Conservation (phyloP, 2,329 filamentous ascomycete species). For the Phaeosphaeriaceae sp. region DNA sequence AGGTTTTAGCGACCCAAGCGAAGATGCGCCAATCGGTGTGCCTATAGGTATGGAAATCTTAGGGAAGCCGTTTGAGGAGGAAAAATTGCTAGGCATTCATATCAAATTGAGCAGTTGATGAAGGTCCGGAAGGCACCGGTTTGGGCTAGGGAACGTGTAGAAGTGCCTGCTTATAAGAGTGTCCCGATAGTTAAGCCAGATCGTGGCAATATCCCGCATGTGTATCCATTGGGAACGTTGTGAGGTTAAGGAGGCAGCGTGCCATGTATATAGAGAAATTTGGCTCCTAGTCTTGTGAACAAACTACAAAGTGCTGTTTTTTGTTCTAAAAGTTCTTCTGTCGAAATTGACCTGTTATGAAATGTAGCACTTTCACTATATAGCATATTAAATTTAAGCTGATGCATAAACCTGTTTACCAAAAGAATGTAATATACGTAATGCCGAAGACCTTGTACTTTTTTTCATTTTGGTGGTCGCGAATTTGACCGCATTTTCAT, state of each 20-base stretch:
- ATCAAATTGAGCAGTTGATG: constrained; percentile 55
- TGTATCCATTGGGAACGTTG: constrained; percentile 58
- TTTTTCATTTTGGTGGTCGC: too few relatives aligned
- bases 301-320: too few relatives aligned
- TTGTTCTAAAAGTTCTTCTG: too few relatives aligned
- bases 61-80: constrained; percentile 63
- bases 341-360: too few relatives aligned
- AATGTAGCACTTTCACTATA: too few relatives aligned
- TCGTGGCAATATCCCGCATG: constrained; percentile 49
- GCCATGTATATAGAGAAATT: too few relatives aligned
- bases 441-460: too few relatives aligned
- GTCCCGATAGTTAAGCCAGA: constrained; percentile 57
- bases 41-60: constrained; percentile 71
- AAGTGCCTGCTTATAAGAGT: constrained; percentile 46
- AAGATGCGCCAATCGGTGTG: constrained; percentile 62
- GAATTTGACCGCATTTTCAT: too few relatives aligned
- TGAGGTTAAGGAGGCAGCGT: constrained; percentile 2
- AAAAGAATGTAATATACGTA: too few relatives aligned
- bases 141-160: constrained; percentile 53
- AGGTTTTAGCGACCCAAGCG: constrained; percentile 58
- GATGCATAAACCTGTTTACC: too few relatives aligned
- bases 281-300: too few relatives aligned
- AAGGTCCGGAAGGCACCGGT: constrained; percentile 56
- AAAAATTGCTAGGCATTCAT: constrained; percentile 61
- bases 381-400: too few relatives aligned